Conservation (phyloP, 2,329 filamentous ascomycete genomes). For the Aureobasidium namibiae region DNA sequence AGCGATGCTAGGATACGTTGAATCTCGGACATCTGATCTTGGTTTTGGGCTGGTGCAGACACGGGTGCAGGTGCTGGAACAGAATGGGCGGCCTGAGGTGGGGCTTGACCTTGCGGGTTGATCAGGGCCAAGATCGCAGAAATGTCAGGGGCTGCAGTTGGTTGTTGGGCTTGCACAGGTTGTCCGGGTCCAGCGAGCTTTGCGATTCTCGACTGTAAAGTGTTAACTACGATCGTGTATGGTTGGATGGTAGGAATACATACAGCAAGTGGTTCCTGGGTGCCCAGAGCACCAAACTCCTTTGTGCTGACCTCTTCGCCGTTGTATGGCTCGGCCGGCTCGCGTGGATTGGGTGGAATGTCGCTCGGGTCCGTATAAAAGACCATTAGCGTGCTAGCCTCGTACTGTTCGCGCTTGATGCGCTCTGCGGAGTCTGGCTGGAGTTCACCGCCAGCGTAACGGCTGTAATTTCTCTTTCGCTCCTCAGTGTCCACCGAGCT, state of each 20-base stretch:
- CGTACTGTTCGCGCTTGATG: slow-evolving; percentile 35
- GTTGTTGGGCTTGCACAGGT: neutral
- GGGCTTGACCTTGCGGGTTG: slow-evolving; percentile 18
- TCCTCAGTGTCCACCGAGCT: slow-evolving; percentile 32
- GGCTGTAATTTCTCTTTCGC: slow-evolving; percentile 36
- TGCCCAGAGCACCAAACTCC: slow-evolving; percentile 31
- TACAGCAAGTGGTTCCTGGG: slow-evolving; percentile 12
- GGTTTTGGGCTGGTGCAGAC: slow-evolving; percentile 6
- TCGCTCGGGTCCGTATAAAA: slow-evolving; percentile 37
- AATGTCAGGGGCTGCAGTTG: slow-evolving; percentile 15
- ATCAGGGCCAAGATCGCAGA: slow-evolving; percentile 16
- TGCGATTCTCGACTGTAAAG: neutral
- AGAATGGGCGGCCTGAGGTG: slow-evolving; percentile 14
- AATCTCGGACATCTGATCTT: slow-evolving; percentile 16
- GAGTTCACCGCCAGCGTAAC: slow-evolving; percentile 35
- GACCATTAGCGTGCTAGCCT: slow-evolving; percentile 39
- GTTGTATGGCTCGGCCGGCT: slow-evolving; percentile 33
- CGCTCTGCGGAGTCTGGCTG: slow-evolving; percentile 35
- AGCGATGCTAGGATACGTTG: slow-evolving; percentile 18
- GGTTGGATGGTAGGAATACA: slow-evolving; percentile 1
- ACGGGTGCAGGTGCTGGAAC: slow-evolving; percentile 13
- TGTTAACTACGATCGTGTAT: neutral
- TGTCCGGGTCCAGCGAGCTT: slow-evolving; percentile 13
- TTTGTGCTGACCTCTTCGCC: slow-evolving; percentile 23
- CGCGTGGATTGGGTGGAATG: slow-evolving; percentile 39